phyloP scores from a whole-genome alignment of 2,329 filamentous ascomycete species.

The Dactylellina cionopaga region DNA sequence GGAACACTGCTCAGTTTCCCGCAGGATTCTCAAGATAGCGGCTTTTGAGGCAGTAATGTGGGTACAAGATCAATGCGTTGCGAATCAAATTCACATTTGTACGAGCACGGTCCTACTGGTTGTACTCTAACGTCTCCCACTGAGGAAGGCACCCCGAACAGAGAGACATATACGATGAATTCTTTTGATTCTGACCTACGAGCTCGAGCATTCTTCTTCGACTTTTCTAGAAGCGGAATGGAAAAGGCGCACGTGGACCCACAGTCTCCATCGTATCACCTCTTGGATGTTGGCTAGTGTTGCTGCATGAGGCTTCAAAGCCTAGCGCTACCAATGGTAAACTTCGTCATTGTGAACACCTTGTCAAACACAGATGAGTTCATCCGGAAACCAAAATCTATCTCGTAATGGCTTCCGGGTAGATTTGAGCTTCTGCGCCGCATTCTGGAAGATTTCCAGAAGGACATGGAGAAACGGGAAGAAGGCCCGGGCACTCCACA shows the following conservation, averaged over 20 bases:
- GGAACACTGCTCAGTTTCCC: background rate
- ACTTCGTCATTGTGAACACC: slow-evolving; percentile 40
- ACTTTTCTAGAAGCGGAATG: slow-evolving; percentile 45
- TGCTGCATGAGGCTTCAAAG: background rate
- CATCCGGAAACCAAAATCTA: slow-evolving; percentile 36
- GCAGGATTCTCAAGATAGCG: slow-evolving; percentile 14
- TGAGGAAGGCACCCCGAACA: no score
- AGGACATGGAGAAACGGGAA: slow-evolving; percentile 47
- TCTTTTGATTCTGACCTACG: slow-evolving; percentile 12
- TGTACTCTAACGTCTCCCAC: no score
- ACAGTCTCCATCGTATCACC: slow-evolving; percentile 40
- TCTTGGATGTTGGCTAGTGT: slow-evolving; percentile 11
- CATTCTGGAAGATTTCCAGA: slow-evolving; percentile 52
- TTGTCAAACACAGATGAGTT: slow-evolving; percentile 8
- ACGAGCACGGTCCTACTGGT: slow-evolving; percentile 28
- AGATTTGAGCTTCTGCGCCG: slow-evolving; percentile 38
- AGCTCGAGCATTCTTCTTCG: slow-evolving; percentile 24
- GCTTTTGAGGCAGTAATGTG: no score
- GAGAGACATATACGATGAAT: slow-evolving; percentile 19
- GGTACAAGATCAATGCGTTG: slow-evolving; percentile 27
- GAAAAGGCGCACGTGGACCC: slow-evolving; percentile 50
- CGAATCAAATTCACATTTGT: slow-evolving; percentile 5
- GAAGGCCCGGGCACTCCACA: slow-evolving; percentile 52
- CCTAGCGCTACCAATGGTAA: background rate
- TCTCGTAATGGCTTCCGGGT: slow-evolving; percentile 49